phyloP scores from a whole-genome alignment of 768 basidiomycete species.

The Mycena metata region DNA sequence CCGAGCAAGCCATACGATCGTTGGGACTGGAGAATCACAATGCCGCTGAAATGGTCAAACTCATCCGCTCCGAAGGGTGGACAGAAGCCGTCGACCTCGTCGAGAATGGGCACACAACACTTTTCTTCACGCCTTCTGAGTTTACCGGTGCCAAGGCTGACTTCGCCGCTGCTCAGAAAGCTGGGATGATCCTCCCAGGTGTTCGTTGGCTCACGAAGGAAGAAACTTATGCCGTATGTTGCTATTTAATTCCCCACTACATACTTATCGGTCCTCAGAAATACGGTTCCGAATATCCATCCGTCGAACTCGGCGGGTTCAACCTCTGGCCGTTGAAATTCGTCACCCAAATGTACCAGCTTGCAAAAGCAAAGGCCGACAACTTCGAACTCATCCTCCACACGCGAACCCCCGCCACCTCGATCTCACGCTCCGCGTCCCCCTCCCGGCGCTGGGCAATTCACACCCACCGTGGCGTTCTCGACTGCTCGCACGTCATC shows the following conservation, averaged over 20 bases:
- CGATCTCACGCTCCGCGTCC: slow-evolving; percentile 48
- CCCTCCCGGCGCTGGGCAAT: slow-evolving; percentile 63
- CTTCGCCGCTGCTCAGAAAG: slow-evolving; percentile 27
- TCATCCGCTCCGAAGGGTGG: slow-evolving; percentile 31
- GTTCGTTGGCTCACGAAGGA: slow-evolving; percentile 29
- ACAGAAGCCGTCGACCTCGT: slow-evolving; percentile 29
- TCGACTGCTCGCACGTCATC: slow-evolving; percentile 74
- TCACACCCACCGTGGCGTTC: slow-evolving; percentile 75
- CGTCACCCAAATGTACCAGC: slow-evolving; percentile 73
- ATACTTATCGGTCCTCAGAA: slow-evolving; percentile 40
- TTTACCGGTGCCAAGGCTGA: slow-evolving; percentile 8
- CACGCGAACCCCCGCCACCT: slow-evolving; percentile 79
- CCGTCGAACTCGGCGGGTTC: slow-evolving; percentile 62
- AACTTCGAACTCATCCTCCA: slow-evolving; percentile 67
- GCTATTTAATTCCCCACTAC: background rate
- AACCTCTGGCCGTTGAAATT: slow-evolving; percentile 89
- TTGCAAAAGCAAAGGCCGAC: slow-evolving; percentile 49
- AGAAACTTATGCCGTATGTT: slow-evolving; percentile 27
- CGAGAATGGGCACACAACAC: slow-evolving; percentile 29
- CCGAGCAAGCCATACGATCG: slow-evolving; percentile 16
- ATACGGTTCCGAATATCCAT: slow-evolving; percentile 67
- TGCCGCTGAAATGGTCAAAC: slow-evolving; percentile 25
- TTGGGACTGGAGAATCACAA: slow-evolving; percentile 30
- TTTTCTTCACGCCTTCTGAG: slow-evolving; percentile 14
- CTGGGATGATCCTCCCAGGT: slow-evolving; percentile 16